Conservation (phyloP, 257 asterid genomes). For the Solanum ossicruentum region DNA sequence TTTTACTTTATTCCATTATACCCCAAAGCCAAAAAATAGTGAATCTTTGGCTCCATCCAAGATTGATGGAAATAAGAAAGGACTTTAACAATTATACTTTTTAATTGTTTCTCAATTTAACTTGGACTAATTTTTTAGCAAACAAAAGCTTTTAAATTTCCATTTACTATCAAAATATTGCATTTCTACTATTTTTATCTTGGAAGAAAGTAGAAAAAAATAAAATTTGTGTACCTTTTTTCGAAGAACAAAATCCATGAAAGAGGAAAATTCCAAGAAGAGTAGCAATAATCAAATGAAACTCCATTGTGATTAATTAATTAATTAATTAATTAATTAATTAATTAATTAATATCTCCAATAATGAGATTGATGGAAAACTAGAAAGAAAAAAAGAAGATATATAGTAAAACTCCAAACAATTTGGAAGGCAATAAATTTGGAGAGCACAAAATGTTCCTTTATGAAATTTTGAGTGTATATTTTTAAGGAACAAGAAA, state of each 20-base stretch:
- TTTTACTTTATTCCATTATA: too few relatives aligned
- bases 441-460: neutral
- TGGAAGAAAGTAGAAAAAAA: neutral
- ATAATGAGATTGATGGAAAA: neutral
- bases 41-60: too few relatives aligned
- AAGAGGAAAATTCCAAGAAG: slow-evolving; percentile 28
- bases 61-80: too few relatives aligned
- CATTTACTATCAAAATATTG: neutral
- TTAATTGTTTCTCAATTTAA: neutral
- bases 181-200: neutral
- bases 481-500: neutral
- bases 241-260: slow-evolving; percentile 31
- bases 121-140: neutral
- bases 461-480: neutral
- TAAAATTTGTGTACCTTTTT: slow-evolving; percentile 21
- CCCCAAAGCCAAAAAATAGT: too few relatives aligned
- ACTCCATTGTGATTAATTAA: slow-evolving; percentile 5
- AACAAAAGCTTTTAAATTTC: neutral
- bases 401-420: neutral
- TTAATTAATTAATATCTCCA: neutral
- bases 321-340: neutral
- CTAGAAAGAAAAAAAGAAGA: neutral
- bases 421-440: neutral
- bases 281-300: slow-evolving; percentile 9
- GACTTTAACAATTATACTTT: neutral